Conservation (phyloP, 2,329 filamentous ascomycete species). For the Aotearoamyces nothofagi region DNA sequence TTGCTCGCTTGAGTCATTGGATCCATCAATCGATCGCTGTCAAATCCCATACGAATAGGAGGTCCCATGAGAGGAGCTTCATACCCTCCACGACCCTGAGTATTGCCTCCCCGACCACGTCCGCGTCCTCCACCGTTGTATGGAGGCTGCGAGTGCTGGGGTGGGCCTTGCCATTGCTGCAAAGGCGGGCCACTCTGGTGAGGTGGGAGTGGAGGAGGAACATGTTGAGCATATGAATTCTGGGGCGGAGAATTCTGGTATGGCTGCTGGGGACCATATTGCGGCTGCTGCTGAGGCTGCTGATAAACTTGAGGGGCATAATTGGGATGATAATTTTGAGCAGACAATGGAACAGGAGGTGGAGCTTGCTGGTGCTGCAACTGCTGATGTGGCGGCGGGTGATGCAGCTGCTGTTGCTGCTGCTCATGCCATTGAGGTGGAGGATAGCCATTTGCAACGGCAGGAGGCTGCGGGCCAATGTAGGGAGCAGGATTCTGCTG, state of each 20-base stretch:
- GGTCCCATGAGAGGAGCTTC: slow-evolving; percentile 34
- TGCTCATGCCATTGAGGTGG: slow-evolving; percentile 14
- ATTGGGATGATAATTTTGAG: slow-evolving; percentile 41
- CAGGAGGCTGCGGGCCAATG: slow-evolving; percentile 19
- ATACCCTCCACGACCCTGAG: slow-evolving; percentile 26
- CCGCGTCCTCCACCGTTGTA: slow-evolving; percentile 20
- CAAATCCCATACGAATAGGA: slow-evolving; percentile 38
- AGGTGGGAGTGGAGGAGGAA: slow-evolving; percentile 18
- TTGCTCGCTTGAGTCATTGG: slow-evolving; percentile 27
- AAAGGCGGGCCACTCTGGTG: slow-evolving; percentile 20
- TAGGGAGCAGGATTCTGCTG: slow-evolving; percentile 17
- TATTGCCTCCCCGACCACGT: slow-evolving; percentile 20
- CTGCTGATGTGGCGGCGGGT: slow-evolving; percentile 12
- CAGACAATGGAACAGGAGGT: slow-evolving; percentile 27
- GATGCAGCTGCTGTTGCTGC: slow-evolving; percentile 11
- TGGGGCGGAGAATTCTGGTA: slow-evolving; percentile 15
- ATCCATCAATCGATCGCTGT: slow-evolving; percentile 26
- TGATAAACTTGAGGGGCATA: slow-evolving; percentile 41
- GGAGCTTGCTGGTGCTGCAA: slow-evolving; percentile 18
- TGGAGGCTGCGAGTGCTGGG: slow-evolving; percentile 21
- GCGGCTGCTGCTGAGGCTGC: slow-evolving; percentile 25
- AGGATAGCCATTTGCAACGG: slow-evolving; percentile 8
- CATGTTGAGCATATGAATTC: slow-evolving; percentile 20
- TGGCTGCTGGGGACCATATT: slow-evolving; percentile 21
- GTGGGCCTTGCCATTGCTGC: slow-evolving; percentile 26